phyloP scores from a whole-genome alignment of 2,329 filamentous ascomycete genomes.

The Cladosporium sp. region DNA sequence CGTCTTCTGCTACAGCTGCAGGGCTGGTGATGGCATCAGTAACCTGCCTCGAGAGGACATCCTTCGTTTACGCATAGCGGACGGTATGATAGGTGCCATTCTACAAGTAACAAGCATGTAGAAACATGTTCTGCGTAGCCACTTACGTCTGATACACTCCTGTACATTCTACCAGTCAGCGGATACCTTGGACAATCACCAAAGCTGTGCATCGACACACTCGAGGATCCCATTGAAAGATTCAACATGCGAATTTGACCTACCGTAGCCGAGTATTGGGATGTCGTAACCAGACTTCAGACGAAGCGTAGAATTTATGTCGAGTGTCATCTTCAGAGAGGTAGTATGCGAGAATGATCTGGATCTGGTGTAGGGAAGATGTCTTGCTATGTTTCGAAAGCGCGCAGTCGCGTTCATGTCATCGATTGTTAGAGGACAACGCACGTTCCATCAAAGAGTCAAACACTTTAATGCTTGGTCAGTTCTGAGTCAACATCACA shows the following conservation, averaged over 20 bases:
- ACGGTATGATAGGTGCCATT: not conserved
- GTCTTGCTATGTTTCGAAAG: too few relatives aligned
- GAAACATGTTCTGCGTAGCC: too few relatives aligned
- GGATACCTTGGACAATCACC: not conserved
- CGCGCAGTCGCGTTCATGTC: not conserved
- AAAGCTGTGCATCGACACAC: too few relatives aligned
- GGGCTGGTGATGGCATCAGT: slow-evolving; percentile 40
- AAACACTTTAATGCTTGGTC: too few relatives aligned
- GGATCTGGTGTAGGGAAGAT: not conserved
- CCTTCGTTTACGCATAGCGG: not conserved
- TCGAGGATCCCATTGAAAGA: too few relatives aligned
- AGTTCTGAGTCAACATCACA: too few relatives aligned
- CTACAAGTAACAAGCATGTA: not conserved
- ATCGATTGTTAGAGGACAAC: not conserved
- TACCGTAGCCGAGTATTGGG: slow-evolving; percentile 57
- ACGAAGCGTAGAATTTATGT: slow-evolving; percentile 46
- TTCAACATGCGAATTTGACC: slow-evolving; percentile 21
- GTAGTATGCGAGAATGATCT: not conserved
- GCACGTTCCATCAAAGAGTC: too few relatives aligned
- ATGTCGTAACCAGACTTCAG: slow-evolving; percentile 60
- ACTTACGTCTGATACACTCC: slow-evolving; percentile 34
- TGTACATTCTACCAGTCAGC: slow-evolving; percentile 4
- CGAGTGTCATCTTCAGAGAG: slow-evolving; percentile 37
- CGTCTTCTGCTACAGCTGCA: slow-evolving; percentile 52
- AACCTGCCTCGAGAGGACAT: not conserved